Evolutionary conservation across 305 asterid genomes (phyloP).

Genomic region (Fraxinus greggii): DNA sequence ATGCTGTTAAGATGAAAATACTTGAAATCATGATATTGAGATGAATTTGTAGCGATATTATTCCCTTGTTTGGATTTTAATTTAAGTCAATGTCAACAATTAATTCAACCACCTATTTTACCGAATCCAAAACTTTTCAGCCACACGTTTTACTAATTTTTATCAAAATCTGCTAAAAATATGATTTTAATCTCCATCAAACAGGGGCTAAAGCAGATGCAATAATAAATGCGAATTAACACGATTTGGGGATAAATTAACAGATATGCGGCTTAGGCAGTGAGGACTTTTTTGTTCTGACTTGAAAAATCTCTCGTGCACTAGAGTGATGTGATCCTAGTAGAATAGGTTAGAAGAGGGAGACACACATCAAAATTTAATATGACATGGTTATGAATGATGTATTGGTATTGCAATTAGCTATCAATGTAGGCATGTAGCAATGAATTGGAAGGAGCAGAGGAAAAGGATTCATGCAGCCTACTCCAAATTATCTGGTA

Average conservation of each 20-base stretch:
- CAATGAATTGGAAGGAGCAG: neutral
- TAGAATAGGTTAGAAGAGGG: neutral
- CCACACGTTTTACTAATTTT: neutral
- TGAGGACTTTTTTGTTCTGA: neutral
- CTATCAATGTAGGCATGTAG: neutral
- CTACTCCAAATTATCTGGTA: neutral
- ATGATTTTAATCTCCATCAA: neutral
- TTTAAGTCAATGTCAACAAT: neutral
- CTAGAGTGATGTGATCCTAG: neutral
- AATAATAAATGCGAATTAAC: neutral
- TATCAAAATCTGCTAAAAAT: neutral
- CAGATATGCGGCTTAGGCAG: neutral
- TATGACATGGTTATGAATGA: neutral
- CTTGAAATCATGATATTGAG: neutral
- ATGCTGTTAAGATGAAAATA: neutral
- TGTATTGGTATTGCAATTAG: neutral
- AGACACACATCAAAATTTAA: neutral
- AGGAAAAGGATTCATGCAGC: neutral
- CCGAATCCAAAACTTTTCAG: neutral
- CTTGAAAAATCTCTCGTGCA: neutral
- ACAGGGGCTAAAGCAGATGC: neutral
- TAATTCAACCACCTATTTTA: neutral
- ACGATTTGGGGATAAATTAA: neutral
- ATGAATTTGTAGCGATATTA: neutral
- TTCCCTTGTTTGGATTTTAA: neutral